Base-by-base conservation (phyloP, 2,329 filamentous ascomycete genomes). In the Cercospora sp. region DNA sequence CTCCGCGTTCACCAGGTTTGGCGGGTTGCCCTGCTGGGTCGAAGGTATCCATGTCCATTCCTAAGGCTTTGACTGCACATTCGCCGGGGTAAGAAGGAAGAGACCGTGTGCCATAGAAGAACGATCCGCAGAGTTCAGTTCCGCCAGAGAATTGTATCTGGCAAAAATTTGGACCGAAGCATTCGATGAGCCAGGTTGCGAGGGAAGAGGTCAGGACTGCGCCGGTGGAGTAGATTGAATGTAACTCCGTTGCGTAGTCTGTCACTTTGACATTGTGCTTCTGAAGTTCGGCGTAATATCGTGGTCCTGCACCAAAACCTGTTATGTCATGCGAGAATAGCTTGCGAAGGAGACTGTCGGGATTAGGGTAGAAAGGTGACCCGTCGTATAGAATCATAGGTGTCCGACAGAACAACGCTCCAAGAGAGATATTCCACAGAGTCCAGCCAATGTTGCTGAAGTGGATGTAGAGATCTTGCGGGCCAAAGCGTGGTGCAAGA, bases 361-460 rank as follows among this genome's bases (percentile, higher is more conserved):
- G 49, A 12, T 13, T 28, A 1, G 49, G 49, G 49, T 9, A 28
- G 24, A 53, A 53, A 53, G 49, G 49, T 16, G 49, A 53, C 5
- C 49, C 49, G 10, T 53, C 49, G 13, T 53, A 53, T 7, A 53
- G 12, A 16, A 53, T 28, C 49, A 53, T 53, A 13, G 49, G 49
- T 16, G 49, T 53, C 2, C 49, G 13, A 30, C 49, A 53, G 8
- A 53, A 28, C 3, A 94, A 81, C 5, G 83, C 82, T 21, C 83
- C 82, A 0, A 92, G 81, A 40, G 85, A 86, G 3, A 84, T 80
- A 9, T 92, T 81, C 77, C 93, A 94, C 91, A 95, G 94, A 78
- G 95, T 94, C 92, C 92, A 94, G 0, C 90, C 90, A 0, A 90
- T 92, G 0, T 83, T 85, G 0, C 83, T 89, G 73, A 87, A 89